Conservation (phyloP, 1,284 basidiomycete species). For the Laetiporus sulphureus region DNA sequence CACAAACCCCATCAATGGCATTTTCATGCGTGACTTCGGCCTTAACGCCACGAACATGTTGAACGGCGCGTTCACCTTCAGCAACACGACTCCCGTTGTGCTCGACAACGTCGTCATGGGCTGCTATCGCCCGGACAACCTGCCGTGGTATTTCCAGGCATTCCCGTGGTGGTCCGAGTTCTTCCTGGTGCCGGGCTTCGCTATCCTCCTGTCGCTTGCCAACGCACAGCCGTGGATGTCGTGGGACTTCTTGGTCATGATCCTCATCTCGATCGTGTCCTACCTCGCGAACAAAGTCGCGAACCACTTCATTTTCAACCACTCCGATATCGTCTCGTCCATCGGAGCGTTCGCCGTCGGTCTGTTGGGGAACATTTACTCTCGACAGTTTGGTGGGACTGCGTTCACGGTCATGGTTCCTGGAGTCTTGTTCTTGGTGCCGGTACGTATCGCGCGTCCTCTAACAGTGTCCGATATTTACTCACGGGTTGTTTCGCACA, state of each 20-base stretch:
- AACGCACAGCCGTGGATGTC: constrained; percentile 73
- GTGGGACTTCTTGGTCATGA: constrained; percentile 76
- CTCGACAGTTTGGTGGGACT: constrained; percentile 77
- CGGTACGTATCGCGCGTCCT: constrained; percentile 39
- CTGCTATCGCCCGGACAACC: constrained; percentile 59
- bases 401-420: constrained; percentile 89
- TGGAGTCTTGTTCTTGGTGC: constrained; percentile 80
- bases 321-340: constrained; percentile 77
- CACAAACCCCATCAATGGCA: constrained; percentile 52
- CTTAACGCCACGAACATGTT: constrained; percentile 43
- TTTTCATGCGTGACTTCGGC: constrained; percentile 59
- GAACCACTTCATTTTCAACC: constrained; percentile 81
- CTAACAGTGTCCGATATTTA: background rate
- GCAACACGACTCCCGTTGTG: constrained; percentile 41
- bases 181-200: constrained; percentile 77
- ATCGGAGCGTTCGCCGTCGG: constrained; percentile 85
- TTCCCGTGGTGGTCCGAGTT: constrained; percentile 75
- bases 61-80: constrained; percentile 72
- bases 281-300: constrained; percentile 75
- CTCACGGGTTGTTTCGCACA: constrained; percentile 22
- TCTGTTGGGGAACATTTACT: constrained; percentile 78
- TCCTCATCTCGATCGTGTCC: constrained; percentile 75
- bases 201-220: constrained; percentile 62
- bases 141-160: constrained; percentile 74
- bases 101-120: constrained; percentile 48